These are phyloP conservation scores for Linum usitatissimum DNA, from an alignment of 345 rosid species.

Conservation along the genomic window DNA sequence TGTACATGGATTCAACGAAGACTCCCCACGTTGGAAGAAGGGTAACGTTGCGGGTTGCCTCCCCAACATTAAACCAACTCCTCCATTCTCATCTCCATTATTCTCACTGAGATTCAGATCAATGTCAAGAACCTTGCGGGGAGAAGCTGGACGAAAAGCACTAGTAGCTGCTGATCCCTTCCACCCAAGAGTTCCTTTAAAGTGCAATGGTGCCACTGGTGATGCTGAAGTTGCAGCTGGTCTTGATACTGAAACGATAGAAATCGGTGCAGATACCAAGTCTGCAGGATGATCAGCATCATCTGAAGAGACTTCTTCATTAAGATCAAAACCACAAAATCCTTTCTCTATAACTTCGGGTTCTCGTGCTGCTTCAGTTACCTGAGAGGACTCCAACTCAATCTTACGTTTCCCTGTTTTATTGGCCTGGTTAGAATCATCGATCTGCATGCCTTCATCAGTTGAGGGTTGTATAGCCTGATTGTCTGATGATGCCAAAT, in stretches of 20 bases:
- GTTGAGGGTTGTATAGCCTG: conserved; percentile 29
- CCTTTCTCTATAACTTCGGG: conserved; percentile 46
- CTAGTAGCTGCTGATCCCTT: conserved; percentile 69
- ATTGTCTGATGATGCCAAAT: conserved; percentile 31
- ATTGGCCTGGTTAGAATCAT: conserved; percentile 23
- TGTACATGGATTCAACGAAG: conserved; percentile 51
- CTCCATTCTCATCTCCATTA: conserved; percentile 52
- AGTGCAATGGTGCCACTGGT: conserved; percentile 49
- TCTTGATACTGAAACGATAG: conserved; percentile 54
- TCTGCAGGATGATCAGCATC: conserved; percentile 45
- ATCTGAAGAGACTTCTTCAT: conserved; percentile 68
- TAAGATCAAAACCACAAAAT: conserved; percentile 64
- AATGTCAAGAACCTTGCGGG: conserved; percentile 48
- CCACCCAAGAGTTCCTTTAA: conserved; percentile 61
- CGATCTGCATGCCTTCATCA: conserved; percentile 22
- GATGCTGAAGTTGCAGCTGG: conserved; percentile 42
- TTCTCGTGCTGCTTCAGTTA: conserved; percentile 44
- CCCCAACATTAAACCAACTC: conserved; percentile 31
- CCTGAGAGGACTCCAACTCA: conserved; percentile 47
- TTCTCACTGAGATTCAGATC: conserved; percentile 79
- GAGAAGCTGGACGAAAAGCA: conserved; percentile 61
- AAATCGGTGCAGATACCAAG: conserved; percentile 31
- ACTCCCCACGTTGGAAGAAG: conserved; percentile 43
- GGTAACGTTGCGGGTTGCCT: conserved; percentile 43
- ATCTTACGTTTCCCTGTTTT: conserved; percentile 32